Percentiles rank a stretch among this genome's conserved stretches.
phyloP scores from a whole-genome alignment of 2,329 filamentous ascomycete genomes.

The Corynespora cassiicola region DNA sequence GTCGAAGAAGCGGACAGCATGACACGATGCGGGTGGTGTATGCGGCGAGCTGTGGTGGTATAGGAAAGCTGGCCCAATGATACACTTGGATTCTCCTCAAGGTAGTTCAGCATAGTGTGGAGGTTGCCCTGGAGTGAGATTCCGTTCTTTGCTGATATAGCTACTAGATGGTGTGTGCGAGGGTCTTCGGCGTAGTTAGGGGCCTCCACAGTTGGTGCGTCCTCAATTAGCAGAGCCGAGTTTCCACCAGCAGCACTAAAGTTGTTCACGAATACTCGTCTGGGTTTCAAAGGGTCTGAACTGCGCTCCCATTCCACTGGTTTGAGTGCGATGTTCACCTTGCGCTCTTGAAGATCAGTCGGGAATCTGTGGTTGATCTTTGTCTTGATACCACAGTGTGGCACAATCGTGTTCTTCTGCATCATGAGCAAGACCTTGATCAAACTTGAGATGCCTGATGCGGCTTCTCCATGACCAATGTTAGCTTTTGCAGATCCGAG shows the following conservation, averaged over 20 bases:
- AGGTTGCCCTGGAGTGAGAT: conserved; percentile 19
- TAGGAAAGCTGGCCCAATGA: conserved; percentile 22
- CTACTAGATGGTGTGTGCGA: conserved; percentile 19
- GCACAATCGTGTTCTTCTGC: conserved; percentile 52
- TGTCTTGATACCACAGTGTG: conserved; percentile 71
- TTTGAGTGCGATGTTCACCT: conserved; percentile 65
- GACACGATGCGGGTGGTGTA: conserved; percentile 22
- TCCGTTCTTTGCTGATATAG: conserved; percentile 23
- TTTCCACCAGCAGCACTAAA: conserved; percentile 72
- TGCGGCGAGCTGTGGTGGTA: conserved; percentile 27
- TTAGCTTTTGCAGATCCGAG: conserved; percentile 41
- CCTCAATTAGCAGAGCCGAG: conserved; percentile 25
- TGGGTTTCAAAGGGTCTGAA: conserved; percentile 34
- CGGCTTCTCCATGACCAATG: conserved; percentile 44
- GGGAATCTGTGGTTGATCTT: conserved; percentile 68
- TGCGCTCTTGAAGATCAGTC: conserved; percentile 62
- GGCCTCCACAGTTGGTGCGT: conserved; percentile 7
- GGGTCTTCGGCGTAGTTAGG: too few relatives aligned
- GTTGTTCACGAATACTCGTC: conserved; percentile 55
- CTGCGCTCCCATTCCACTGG: conserved; percentile 46
- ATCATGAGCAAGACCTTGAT: conserved; percentile 46
- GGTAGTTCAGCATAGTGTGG: conserved; percentile 11
- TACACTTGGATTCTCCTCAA: conserved; percentile 11
- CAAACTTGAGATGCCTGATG: conserved; percentile 34
- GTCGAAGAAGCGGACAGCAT: conserved; percentile 7